A percentile compares a stretch with the other conserved stretches of the same genome.
Conservation (phyloP, 2,329 filamentous ascomycete species). For the Pseudocercospora pini-densiflorae region DNA sequence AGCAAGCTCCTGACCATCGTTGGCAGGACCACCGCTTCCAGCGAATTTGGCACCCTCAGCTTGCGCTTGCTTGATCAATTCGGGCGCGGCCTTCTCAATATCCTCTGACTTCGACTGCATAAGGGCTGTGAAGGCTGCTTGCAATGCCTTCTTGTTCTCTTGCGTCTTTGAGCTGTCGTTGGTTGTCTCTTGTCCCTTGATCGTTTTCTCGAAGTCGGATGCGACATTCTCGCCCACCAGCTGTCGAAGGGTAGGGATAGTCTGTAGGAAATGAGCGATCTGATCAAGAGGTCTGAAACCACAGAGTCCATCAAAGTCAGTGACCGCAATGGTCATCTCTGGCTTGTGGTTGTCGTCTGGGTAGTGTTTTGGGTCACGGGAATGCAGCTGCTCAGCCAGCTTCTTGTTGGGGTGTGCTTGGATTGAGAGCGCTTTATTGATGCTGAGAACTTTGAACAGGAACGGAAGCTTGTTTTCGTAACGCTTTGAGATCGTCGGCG, state of each 20-base stretch:
- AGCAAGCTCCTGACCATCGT: constrained; percentile 70
- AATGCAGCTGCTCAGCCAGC: constrained; percentile 85
- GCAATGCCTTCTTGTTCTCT: constrained; percentile 77
- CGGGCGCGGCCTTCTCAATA: constrained; percentile 67
- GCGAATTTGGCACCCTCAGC: constrained; percentile 75
- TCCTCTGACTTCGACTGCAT: constrained; percentile 76
- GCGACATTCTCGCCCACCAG: constrained; percentile 55
- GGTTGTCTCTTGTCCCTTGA: constrained; percentile 58
- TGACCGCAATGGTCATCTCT: constrained; percentile 98
- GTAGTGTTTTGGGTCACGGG: constrained; percentile 88
- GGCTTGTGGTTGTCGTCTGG: constrained; percentile 99
- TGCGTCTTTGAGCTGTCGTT: constrained; percentile 50
- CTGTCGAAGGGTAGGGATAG: constrained; percentile 58
- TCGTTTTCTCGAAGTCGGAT: constrained; percentile 49
- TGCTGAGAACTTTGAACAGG: constrained; percentile 96
- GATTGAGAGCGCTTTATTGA: constrained; percentile 94
- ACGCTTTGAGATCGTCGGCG: constrained; percentile 69
- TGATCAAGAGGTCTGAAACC: constrained; percentile 89
- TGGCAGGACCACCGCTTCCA: constrained; percentile 69
- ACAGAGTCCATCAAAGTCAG: constrained; percentile 92
- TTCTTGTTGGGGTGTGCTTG: constrained; percentile 78
- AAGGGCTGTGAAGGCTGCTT: constrained; percentile 74
- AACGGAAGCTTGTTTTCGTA: constrained; percentile 84
- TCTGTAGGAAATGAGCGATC: constrained; percentile 81
- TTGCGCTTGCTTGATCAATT: constrained; percentile 73